These are phyloP conservation scores for Aspergillus flavus DNA, from an alignment of 2,329 filamentous ascomycete species.

Conservation along the genomic window DNA sequence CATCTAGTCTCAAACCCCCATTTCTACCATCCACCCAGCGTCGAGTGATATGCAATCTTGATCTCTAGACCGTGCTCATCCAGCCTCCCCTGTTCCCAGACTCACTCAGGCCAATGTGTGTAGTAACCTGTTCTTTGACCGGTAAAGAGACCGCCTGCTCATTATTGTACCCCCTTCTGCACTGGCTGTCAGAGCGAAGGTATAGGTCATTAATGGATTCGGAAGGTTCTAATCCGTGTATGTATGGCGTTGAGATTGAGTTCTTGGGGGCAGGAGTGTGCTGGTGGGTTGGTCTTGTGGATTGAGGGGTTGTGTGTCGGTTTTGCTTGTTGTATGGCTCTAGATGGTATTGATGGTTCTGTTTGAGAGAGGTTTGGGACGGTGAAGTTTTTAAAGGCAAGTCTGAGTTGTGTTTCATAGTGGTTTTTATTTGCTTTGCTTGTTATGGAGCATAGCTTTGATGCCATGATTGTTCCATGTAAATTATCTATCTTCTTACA, in stretches of 20 bases:
- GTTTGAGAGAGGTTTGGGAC: constrained; percentile 17
- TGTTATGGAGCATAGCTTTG: not conserved
- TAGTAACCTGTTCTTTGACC: not conserved
- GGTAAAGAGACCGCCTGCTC: constrained; percentile 19
- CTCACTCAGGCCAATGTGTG: not conserved
- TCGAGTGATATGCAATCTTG: not conserved
- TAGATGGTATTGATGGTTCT: constrained; percentile 5
- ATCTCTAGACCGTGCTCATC: not conserved
- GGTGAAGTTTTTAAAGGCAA: constrained; percentile 33
- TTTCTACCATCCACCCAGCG: constrained; percentile 11
- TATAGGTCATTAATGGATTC: constrained; percentile 3
- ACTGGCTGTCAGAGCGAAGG: constrained; percentile 8
- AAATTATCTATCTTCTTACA: not conserved
- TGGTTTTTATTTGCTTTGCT: not conserved
- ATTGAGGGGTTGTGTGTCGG: constrained; percentile 1
- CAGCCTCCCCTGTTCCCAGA: not conserved
- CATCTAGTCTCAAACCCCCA: constrained; percentile 5
- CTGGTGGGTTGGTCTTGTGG: constrained; percentile 4
- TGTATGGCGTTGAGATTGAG: not conserved
- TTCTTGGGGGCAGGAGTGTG: not conserved
- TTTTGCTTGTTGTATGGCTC: constrained; percentile 6
- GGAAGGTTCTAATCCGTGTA: constrained; percentile 18
- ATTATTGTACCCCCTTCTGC: constrained; percentile 2
- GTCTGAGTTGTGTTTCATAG: constrained; percentile 31
- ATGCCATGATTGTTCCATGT: not conserved